A percentile compares a stretch with the other conserved stretches of the same genome.
Evolutionary conservation across 2,329 filamentous ascomycete species (phyloP).

Genomic region (Huntiella abstrusa): DNA sequence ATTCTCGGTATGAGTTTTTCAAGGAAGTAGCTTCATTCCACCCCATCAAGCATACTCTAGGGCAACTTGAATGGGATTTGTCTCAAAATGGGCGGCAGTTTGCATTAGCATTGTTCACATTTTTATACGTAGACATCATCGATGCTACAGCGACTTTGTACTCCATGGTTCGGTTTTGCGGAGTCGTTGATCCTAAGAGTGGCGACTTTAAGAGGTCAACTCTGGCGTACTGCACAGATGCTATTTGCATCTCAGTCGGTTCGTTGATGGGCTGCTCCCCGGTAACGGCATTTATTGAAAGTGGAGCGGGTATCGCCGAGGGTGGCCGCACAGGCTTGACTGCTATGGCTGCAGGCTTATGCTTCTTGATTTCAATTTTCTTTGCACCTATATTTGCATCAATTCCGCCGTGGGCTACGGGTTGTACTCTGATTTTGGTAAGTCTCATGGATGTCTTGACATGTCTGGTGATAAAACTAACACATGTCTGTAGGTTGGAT

Average conservation of each 20-base stretch:
- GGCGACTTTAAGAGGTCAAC: constrained; percentile 78
- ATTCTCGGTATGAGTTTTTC: constrained; percentile 52
- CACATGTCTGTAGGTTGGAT: constrained; percentile 36
- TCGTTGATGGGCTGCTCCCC: constrained; percentile 60
- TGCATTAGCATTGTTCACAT: constrained; percentile 49
- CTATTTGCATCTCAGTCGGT: constrained; percentile 59
- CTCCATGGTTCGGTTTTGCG: constrained; percentile 72
- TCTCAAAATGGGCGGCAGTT: constrained; percentile 38
- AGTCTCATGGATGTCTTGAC: constrained; percentile 13
- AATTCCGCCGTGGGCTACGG: constrained; percentile 75
- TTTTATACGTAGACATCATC: constrained; percentile 79
- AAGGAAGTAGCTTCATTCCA: constrained; percentile 53
- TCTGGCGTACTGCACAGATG: constrained; percentile 68
- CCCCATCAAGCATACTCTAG: constrained; percentile 44
- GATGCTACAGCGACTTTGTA: constrained; percentile 76
- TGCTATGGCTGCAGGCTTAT: constrained; percentile 56
- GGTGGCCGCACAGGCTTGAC: constrained; percentile 75
- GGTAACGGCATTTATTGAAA: constrained; percentile 75
- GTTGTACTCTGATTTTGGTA: constrained; percentile 51
- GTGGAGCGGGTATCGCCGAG: constrained; percentile 77
- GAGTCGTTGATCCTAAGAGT: constrained; percentile 61
- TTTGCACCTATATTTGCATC: constrained; percentile 82
- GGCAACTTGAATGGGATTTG: constrained; percentile 48
- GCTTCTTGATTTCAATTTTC: constrained; percentile 75
- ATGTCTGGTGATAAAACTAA: neutral